Evolutionary conservation across 371 early-diverging fungal genomes (phyloP).

Genomic region (Rhizopus stolonifer): DNA sequence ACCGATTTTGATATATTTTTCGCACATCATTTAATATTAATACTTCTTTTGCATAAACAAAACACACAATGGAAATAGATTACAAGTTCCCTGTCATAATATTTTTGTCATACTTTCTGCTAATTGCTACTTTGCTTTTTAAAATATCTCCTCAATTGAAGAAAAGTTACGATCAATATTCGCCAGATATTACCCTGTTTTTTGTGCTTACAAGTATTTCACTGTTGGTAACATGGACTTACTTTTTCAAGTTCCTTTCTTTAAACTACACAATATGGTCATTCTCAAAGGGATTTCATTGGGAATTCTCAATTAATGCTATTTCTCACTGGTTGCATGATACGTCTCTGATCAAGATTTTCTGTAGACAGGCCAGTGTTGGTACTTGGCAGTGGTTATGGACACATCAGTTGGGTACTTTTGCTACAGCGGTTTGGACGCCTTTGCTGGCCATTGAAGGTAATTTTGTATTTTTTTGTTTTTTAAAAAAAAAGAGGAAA

Average conservation of each 20-base stretch:
- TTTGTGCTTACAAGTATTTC: constrained; percentile 18
- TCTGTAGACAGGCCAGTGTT: constrained; percentile 36
- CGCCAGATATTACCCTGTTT: constrained; percentile 9
- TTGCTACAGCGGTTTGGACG: constrained; percentile 44
- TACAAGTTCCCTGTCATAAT: constrained; percentile 36
- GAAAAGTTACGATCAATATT: not conserved
- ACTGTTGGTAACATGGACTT: constrained; percentile 38
- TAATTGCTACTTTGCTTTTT: constrained; percentile 27
- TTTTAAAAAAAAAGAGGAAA: not conserved
- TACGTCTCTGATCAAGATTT: constrained; percentile 37
- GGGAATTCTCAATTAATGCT: constrained; percentile 21
- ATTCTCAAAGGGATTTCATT: not conserved
- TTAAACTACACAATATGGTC: constrained; percentile 22
- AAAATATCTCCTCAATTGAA: constrained; percentile 17
- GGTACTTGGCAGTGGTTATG: constrained; percentile 44
- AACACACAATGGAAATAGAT: constrained; percentile 23
- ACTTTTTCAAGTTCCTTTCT: constrained; percentile 36
- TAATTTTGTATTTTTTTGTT: not conserved
- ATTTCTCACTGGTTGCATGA: constrained; percentile 45
- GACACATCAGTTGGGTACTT: constrained; percentile 43
- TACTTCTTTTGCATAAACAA: not conserved
- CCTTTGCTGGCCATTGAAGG: constrained; percentile 48
- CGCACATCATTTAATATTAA: not conserved
- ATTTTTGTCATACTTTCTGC: constrained; percentile 36
- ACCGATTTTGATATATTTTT: not conserved